These are phyloP conservation scores for Trichopus zeylanicus DNA, from an alignment of 116 monocot genomes.

Conservation along the genomic window DNA sequence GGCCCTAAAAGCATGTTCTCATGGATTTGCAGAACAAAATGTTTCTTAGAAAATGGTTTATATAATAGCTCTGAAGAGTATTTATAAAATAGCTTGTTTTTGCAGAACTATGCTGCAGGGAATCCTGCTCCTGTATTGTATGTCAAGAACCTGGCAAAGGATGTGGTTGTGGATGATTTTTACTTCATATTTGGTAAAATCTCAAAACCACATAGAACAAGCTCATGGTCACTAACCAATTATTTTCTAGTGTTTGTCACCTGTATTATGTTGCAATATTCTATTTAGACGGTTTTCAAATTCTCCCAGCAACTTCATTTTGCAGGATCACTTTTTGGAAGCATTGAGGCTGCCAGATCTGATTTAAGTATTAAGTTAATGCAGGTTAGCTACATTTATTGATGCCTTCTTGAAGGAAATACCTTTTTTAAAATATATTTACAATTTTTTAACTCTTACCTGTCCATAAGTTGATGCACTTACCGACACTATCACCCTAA, in stretches of 20 bases:
- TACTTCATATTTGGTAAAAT: slow-evolving; percentile 87
- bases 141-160: slow-evolving; percentile 95
- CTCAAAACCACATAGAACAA: background rate
- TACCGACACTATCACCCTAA: no score
- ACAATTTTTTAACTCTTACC: no score
- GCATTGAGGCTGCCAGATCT: slow-evolving; percentile 41
- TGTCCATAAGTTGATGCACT: no score
- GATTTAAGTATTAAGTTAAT: slow-evolving; percentile 72
- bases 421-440: no score
- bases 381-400: slow-evolving; percentile 50
- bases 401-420: background rate
- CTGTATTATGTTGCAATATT: background rate
- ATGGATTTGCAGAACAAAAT: no score
- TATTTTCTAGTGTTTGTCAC: background rate
- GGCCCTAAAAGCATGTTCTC: no score
- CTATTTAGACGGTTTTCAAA: background rate
- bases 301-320: background rate
- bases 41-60: no score
- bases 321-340: slow-evolving; percentile 83
- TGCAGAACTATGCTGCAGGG: slow-evolving; percentile 84
- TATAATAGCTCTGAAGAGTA: background rate
- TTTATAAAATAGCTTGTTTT: background rate
- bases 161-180: slow-evolving; percentile 89
- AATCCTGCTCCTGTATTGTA: slow-evolving; percentile 84
- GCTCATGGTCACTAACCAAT: background rate